Conservation (phyloP, 2,329 filamentous ascomycete genomes). For the Fusarium sp. region DNA sequence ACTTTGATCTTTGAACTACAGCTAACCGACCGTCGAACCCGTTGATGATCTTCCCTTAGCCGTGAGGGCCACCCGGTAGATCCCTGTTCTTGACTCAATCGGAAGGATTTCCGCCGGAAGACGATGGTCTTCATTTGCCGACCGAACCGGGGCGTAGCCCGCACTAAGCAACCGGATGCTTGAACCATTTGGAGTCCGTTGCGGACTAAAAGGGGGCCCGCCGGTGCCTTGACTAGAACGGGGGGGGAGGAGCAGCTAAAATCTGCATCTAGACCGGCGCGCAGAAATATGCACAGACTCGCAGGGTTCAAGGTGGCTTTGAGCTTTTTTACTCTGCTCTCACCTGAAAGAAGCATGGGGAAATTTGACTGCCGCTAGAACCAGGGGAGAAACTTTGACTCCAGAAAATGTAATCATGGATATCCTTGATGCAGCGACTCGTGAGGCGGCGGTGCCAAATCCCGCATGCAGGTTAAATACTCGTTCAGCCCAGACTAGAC, state of each 20-base stretch:
- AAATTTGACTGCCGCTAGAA: neutral
- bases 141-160: neutral
- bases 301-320: neutral
- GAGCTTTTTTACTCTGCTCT: neutral
- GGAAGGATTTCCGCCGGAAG: neutral
- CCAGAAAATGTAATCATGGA: neutral
- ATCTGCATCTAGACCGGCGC: neutral
- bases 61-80: neutral
- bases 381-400: neutral
- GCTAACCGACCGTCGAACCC: neutral
- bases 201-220: neutral
- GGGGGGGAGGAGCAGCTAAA: neutral
- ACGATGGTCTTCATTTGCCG: neutral
- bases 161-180: neutral
- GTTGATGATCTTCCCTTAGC: neutral
- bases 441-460: neutral
- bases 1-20: neutral
- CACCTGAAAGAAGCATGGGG: neutral
- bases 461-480: conserved; percentile 30
- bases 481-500: conserved; percentile 3
- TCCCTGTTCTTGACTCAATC: neutral
- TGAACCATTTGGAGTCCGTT: neutral
- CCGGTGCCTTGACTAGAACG: neutral
- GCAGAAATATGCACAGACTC: neutral
- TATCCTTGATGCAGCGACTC: neutral